Conservation (phyloP, 2,329 filamentous ascomycete species). For the Diaporthe sp. region DNA sequence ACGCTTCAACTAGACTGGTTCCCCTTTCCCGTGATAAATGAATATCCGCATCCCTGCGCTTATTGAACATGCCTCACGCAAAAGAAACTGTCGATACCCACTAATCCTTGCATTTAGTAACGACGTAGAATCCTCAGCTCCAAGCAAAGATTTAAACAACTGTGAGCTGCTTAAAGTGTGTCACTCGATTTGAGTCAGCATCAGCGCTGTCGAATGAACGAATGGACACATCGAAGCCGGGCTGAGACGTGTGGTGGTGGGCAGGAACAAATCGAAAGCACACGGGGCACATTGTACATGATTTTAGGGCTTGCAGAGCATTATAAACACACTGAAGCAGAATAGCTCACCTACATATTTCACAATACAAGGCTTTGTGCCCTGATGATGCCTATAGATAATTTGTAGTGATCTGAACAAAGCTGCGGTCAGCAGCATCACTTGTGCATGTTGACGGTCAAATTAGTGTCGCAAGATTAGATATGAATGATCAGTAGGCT, state of each 20-base stretch:
- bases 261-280: not conserved
- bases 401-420: no score
- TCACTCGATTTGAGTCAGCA: no score
- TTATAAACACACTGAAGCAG: not conserved
- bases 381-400: not conserved
- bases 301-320: not conserved
- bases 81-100: no score
- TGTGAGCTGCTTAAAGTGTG: not conserved
- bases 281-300: not conserved
- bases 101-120: no score
- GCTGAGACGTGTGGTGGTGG: not conserved
- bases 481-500: not conserved
- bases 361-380: not conserved
- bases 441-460: no score
- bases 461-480: not conserved
- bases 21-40: not conserved
- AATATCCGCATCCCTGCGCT: not conserved
- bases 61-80: not conserved
- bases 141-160: no score
- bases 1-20: slow-evolving; percentile 11
- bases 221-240: not conserved
- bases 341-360: not conserved
- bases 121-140: not conserved
- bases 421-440: no score
- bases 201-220: not conserved